These are phyloP conservation scores for Vicia villosa DNA, from an alignment of 306 rosid genomes.

Conservation along the genomic window DNA sequence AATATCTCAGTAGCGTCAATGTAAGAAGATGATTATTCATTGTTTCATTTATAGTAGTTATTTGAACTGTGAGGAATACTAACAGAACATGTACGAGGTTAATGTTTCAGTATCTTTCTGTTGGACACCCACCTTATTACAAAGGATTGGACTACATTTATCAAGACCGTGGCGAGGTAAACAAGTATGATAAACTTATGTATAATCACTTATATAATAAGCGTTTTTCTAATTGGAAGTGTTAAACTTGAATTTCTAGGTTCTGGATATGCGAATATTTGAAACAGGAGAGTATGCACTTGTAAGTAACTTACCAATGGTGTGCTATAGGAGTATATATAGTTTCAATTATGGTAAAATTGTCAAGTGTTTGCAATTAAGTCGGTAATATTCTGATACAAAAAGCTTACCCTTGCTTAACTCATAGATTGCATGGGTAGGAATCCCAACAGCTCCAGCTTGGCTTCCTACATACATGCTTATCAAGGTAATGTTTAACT, in stretches of 20 bases:
- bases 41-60: conserved; percentile 3
- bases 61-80: not conserved
- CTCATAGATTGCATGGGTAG: conserved; percentile 88
- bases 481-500: conserved; percentile 65
- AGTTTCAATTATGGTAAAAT: not conserved
- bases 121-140: conserved; percentile 95
- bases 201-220: not conserved
- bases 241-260: conserved; percentile 44
- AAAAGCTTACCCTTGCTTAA: not conserved
- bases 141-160: conserved; percentile 94
- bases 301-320: conserved; percentile 49
- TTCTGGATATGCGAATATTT: conserved; percentile 79
- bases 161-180: conserved; percentile 98
- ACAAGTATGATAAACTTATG: not conserved
- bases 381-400: not conserved
- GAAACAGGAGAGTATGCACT: conserved; percentile 96
- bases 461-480: conserved; percentile 98
- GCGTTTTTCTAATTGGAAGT: conserved; percentile 3
- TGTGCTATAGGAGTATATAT: not conserved
- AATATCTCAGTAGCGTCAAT: conserved; percentile 84
- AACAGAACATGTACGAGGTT: conserved; percentile 25
- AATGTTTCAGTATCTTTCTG: conserved; percentile 81
- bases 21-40: conserved; percentile 43
- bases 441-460: conserved; percentile 95
- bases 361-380: conserved; percentile 1